phyloP scores from a whole-genome alignment of 257 asterid species.

The Petunia secreta region DNA sequence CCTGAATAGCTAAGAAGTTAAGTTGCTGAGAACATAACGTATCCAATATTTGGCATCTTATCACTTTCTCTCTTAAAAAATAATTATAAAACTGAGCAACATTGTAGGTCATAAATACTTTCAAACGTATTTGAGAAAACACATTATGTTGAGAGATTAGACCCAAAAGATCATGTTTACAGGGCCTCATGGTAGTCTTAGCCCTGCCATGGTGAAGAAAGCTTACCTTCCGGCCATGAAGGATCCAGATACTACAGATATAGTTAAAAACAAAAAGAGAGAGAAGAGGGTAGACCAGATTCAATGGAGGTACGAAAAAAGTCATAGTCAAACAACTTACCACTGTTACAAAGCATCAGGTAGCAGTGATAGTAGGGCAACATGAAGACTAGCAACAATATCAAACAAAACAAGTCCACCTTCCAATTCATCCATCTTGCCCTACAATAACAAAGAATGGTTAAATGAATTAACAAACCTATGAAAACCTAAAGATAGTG shows the following conservation, averaged over 20 bases:
- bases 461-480: background rate
- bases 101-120: background rate
- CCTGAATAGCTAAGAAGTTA: background rate
- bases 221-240: background rate
- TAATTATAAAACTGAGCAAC: background rate
- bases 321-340: constrained; percentile 45
- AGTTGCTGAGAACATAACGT: background rate
- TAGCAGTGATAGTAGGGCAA: constrained; percentile 96
- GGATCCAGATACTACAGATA: background rate
- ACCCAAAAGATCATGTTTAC: background rate
- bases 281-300: background rate
- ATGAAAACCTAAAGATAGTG: constrained; percentile 8
- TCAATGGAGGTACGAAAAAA: constrained; percentile 17
- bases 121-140: background rate
- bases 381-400: constrained; percentile 89
- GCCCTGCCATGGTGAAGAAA: constrained; percentile 17
- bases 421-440: constrained; percentile 99
- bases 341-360: constrained; percentile 81
- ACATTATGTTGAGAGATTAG: background rate
- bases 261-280: background rate
- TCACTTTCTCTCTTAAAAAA: background rate
- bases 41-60: background rate
- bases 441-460: constrained; percentile 52
- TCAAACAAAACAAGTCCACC: constrained; percentile 94
- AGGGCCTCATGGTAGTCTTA: background rate